Evolutionary conservation across 176 grass and related monocot genomes (phyloP), one percentile per base, ranked within the genome.

Genomic region (Cenchrus fungigraminus): DNA sequence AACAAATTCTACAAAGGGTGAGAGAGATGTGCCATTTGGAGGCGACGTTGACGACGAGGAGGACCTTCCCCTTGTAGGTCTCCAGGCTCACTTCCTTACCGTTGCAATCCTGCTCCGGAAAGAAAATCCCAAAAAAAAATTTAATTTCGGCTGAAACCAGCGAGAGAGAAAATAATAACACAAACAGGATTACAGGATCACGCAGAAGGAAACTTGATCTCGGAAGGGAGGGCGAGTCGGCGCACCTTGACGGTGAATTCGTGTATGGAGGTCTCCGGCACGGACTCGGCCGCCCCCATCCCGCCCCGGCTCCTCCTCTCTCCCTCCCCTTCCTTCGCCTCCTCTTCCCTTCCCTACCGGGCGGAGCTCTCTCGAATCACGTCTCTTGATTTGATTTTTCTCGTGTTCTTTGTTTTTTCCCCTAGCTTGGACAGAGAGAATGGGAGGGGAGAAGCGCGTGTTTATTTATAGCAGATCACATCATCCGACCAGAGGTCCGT

Each of bases 1-100:
- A 45, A 58, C 31, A 67, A 32, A 76, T 82, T 71, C 25, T 50
- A 72, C 25, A 29, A 54, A 51, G 60, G 22, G 17, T 6, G 13
- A 29, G 68, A 12, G 74, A 65, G 9, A 50, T 22, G 55, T 87
- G 96, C 93, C 97, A 96, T 94, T 96, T 99, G 82, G 93, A 99
- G 78, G 93, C 93, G 70, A 99, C 91, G 62, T 99, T 99, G 22
- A 98, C 97, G 25, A 99, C 86, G 40, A 99, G 88, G 73, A 99
- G 97, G 65, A 90, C 93, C 87, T 96, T 96, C 60, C 91, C 93
- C 91, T 96, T 96, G 84, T 89, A 99, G 34, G 32, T 84, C 77
- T 86, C 93, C 63, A 99, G 84, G 89, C 85, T 78, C 70, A 92
- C 91, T 60, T 92, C 90, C 71, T 89, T 92, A 40, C 93, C 91